These are phyloP conservation scores for Sesbania bispinosa DNA, from an alignment of 306 rosid species.

Conservation along the genomic window DNA sequence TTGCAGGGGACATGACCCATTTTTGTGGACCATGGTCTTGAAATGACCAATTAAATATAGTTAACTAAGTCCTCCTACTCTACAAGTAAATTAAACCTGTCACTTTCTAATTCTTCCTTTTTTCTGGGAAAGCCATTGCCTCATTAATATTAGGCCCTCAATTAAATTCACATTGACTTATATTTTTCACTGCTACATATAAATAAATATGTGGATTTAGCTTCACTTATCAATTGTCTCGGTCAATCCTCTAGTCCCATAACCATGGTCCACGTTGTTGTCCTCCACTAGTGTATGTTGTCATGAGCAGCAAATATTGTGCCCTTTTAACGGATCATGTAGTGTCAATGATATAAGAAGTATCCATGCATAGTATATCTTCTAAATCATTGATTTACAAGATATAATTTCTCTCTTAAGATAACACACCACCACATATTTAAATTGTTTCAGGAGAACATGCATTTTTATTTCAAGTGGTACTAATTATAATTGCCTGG, in stretches of 20 bases:
- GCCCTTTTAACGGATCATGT: slow-evolving; percentile 24
- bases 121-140: slow-evolving; percentile 23
- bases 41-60: slow-evolving; percentile 1
- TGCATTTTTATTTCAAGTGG: not conserved
- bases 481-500: not conserved
- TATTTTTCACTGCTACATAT: too few species aligned
- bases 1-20: not conserved
- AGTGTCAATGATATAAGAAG: slow-evolving; percentile 19
- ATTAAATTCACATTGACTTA: slow-evolving; percentile 32
- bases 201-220: too few species aligned
- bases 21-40: not conserved
- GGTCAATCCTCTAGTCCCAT: not conserved
- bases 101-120: slow-evolving; percentile 5
- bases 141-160: slow-evolving; percentile 15
- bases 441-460: not conserved
- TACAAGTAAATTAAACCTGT: not conserved
- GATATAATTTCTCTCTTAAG: not conserved
- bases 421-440: not conserved
- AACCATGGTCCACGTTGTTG: slow-evolving; percentile 23
- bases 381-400: not conserved
- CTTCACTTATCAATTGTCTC: slow-evolving; percentile 3
- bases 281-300: not conserved
- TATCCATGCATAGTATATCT: slow-evolving; percentile 30
- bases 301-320: not conserved
- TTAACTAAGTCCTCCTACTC: not conserved